Evolutionary conservation across 768 basidiomycete species (phyloP), one percentile per base, ranked within the genome.

Genomic region (Leccinum olivaceopallidum): DNA sequence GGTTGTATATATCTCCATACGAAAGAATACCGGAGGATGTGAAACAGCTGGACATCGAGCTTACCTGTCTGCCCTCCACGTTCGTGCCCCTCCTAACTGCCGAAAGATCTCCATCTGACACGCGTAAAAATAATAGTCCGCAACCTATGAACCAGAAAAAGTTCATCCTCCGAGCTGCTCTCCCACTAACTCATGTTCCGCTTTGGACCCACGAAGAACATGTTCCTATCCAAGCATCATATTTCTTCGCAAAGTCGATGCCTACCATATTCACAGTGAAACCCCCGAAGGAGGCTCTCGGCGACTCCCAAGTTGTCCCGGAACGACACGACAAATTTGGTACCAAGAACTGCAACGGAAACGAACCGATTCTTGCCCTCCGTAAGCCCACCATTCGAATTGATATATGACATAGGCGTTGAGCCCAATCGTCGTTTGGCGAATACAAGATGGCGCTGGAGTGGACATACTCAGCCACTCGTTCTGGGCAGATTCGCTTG

Each of bases 381-480:
- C 87, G 90, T 90, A 63, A 64, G 83, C 80, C 1, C 13, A 6
- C 36, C 1, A 9, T 26, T 61, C 44, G 6, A 7, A 12, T 13
- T 4, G 32, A 30, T 39, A 10, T 37, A 34, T 48, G 28, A 47
- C 6, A 24, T 24, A 24, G 24, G 22, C 22, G 22, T 22, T 22
- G 22, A 22, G 22, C 22, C 1, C 26, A 48, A 58, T 60, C 12
- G 13, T 61, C 32, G 32, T 57, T 39, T 61, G 22, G 61, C 14
- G 20, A n/a, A 44, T 47, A 44, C 34, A 63, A 92, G 91, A 96
- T 71, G 95, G 95, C 3, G 94, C 95, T 1, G 94, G 94, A 2
- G 91, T 92, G 5, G 88, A 94, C 61, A 81, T 92, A 8, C 61
- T 85, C 42, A 61, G 66, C 6, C 69, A 76, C 30, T 64, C 79